Conservation (phyloP, 1,284 basidiomycete species). For the Apiotrichum akiyoshidainum region DNA sequence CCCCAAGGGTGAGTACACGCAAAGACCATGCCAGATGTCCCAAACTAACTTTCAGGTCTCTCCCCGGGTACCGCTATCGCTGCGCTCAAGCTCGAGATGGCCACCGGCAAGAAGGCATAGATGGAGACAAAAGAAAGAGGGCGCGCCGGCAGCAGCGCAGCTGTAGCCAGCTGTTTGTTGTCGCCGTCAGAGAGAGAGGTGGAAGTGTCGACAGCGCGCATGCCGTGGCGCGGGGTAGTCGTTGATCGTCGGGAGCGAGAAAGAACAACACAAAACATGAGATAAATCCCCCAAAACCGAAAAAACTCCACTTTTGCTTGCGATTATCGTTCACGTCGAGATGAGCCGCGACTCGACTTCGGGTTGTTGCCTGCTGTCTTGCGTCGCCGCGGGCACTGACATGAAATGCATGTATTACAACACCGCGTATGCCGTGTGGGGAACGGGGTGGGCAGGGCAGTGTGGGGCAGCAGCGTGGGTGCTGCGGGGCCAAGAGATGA, state of each 20-base stretch:
- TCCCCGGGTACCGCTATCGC: constrained; percentile 80
- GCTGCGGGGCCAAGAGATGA: too few species aligned
- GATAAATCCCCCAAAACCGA: too few species aligned
- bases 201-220: background rate
- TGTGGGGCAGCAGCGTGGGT: too few species aligned
- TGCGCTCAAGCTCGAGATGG: constrained; percentile 84
- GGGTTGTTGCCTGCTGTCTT: constrained; percentile 1
- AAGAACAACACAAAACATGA: too few species aligned
- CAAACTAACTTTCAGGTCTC: too few species aligned
- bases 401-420: constrained; percentile 4
- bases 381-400: background rate
- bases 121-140: background rate
- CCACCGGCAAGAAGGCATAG: constrained; percentile 55
- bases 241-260: too few species aligned
- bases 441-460: too few species aligned
- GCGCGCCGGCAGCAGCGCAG: background rate
- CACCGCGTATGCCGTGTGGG: background rate
- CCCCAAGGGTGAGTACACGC: too few species aligned
- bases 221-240: background rate
- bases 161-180: background rate
- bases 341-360: background rate
- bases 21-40: too few species aligned
- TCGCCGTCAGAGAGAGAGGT: background rate
- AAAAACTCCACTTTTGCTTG: too few species aligned
- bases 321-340: too few species aligned